Evolutionary conservation across 2,329 filamentous ascomycete species (phyloP).

Genomic region (Pseudogymnoascus sp.): DNA sequence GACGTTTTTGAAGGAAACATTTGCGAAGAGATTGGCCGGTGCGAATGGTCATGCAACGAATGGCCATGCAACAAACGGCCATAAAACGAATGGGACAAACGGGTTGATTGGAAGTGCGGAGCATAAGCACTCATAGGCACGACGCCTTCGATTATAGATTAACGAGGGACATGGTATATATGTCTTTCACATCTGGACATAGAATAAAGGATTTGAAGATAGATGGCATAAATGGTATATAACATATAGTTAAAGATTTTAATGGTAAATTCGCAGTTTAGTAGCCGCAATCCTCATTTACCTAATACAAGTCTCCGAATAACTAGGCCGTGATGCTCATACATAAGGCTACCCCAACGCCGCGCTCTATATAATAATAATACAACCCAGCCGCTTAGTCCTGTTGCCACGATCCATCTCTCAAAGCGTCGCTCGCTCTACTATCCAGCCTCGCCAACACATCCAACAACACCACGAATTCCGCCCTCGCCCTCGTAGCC

Average conservation of each 20-base stretch:
- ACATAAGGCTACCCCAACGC: not conserved
- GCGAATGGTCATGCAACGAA: not conserved
- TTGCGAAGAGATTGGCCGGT: slow-evolving; percentile 7
- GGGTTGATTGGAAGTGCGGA: not conserved
- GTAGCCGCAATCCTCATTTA: not conserved
- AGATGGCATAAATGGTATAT: not conserved
- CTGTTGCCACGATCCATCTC: slow-evolving; percentile 23
- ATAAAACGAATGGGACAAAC: not conserved
- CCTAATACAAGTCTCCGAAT: not conserved
- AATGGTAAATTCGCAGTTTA: not conserved
- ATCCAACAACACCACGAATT: slow-evolving; percentile 36
- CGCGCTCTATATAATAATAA: not conserved
- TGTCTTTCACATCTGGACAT: not conserved
- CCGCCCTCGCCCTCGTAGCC: slow-evolving; percentile 31
- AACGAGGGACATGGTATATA: not conserved
- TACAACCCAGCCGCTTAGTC: not conserved
- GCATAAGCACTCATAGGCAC: not conserved
- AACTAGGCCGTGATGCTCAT: not conserved
- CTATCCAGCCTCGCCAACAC: slow-evolving; percentile 36
- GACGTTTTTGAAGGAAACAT: slow-evolving; percentile 18
- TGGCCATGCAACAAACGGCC: not conserved
- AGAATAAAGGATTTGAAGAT: not conserved
- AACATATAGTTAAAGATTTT: not conserved
- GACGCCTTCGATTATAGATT: not conserved
- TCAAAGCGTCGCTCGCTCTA: slow-evolving; percentile 36